Conservation (phyloP, 306 rosid genomes). For the Pyrus betulifolia region DNA sequence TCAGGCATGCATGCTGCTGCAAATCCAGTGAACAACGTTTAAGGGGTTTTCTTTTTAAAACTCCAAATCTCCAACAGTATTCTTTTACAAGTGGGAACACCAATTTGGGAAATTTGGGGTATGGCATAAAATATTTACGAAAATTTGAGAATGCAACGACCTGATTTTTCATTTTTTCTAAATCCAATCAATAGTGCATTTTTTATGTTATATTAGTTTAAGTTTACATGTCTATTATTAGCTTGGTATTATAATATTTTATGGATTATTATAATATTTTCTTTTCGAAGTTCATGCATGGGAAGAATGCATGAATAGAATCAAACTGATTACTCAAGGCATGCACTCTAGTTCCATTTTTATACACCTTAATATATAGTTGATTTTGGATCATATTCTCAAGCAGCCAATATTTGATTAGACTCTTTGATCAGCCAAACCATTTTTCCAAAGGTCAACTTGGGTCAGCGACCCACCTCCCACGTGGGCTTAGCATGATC, state of each 20-base stretch:
- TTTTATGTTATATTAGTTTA: too few species aligned
- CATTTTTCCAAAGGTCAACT: constrained; percentile 1
- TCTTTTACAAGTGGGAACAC: too few species aligned
- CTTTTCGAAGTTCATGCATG: not conserved
- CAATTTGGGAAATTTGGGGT: not conserved
- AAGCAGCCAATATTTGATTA: not conserved
- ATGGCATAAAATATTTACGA: not conserved
- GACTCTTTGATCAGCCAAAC: not conserved
- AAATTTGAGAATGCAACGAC: not conserved
- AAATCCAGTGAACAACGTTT: not conserved
- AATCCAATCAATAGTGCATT: too few species aligned
- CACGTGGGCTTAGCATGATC: not conserved
- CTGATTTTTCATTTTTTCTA: not conserved
- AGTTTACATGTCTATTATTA: too few species aligned
- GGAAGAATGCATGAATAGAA: not conserved
- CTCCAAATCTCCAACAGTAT: not conserved
- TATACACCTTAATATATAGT: not conserved
- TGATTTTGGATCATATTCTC: not conserved
- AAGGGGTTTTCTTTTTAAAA: not conserved
- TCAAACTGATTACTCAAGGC: not conserved
- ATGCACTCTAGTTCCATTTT: not conserved
- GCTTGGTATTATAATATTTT: too few species aligned
- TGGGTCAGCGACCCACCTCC: not conserved
- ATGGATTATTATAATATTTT: not conserved
- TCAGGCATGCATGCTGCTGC: not conserved